A percentile compares a stretch with the other conserved stretches of the same genome.
Conservation (phyloP, 805 yeast species). For the Ogataea neopini region DNA sequence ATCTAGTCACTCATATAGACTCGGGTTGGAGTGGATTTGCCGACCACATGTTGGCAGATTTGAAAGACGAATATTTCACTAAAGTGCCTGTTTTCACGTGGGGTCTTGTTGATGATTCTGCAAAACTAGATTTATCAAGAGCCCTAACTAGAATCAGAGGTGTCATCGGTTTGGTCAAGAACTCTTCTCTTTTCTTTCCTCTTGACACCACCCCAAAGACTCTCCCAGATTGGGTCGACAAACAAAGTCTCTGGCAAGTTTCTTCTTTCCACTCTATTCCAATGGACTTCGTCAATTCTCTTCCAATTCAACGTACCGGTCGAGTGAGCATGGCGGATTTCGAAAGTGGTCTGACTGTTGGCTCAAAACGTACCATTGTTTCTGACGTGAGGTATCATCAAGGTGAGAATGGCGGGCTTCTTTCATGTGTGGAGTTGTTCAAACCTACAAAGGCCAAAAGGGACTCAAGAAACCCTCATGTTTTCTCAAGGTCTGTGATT, state of each 20-base stretch:
- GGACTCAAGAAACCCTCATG: constrained; percentile 8
- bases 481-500: constrained; percentile 34
- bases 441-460: constrained; percentile 4
- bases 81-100: constrained; percentile 49
- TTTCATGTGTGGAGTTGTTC: constrained; percentile 8
- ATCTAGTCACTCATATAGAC: constrained; percentile 68
- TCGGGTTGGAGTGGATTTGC: constrained; percentile 85
- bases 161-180: constrained; percentile 45
- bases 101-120: constrained; percentile 34
- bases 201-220: constrained; percentile 32
- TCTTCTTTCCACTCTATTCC: constrained; percentile 40
- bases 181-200: constrained; percentile 60
- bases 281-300: constrained; percentile 46
- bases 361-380: constrained; percentile 37
- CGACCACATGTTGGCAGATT: constrained; percentile 45
- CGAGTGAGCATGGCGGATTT: constrained; percentile 45
- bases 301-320: constrained; percentile 39
- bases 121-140: constrained; percentile 11
- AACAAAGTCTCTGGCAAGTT: constrained; percentile 44
- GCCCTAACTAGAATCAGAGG: constrained; percentile 46
- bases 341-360: constrained; percentile 42
- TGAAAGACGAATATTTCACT: constrained; percentile 71
- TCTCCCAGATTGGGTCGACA: constrained; percentile 27
- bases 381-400: constrained; percentile 16
- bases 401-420: constrained; percentile 3